Base-by-base conservation (phyloP, 768 basidiomycete genomes). In the Astraeus odoratus region DNA sequence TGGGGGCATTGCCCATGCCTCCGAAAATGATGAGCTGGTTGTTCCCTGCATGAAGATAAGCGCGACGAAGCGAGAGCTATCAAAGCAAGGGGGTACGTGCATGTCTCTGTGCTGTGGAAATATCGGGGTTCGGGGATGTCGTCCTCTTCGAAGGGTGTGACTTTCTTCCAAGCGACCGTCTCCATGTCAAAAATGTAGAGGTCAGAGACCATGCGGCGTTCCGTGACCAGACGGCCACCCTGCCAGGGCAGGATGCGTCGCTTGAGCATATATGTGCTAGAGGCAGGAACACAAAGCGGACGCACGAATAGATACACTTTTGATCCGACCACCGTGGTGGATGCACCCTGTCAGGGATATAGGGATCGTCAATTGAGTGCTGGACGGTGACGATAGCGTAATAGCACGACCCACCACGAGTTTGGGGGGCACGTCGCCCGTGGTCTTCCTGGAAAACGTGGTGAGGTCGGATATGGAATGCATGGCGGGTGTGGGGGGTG, bases 11-110 rank as follows among this genome's bases (percentile, higher is more conserved):
- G 58, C 87, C 83, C 93, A 97, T 96, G 9, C 95, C 94, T 16
- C 95, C 95, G 58, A 97, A 97, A 40, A 97, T 73, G 51, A 98
- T 81, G 43, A 99, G 72, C 55, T 90, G 82, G 62, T 87, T 83
- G 59, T 87, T 83, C 92, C 92, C 87, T 51, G 48, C 46, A 43
- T 51, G 23, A 29, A 50, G 16, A 56, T 52, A 47, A 52, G 48
- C 22, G 54, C 12, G 30, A 48, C 22, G 29, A 44, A 42, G 8
- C 41, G 23, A 42, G 27, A 9, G 44, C 25, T 25, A 34, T 16
- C 19, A 18, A 23, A 15, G 8, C 7, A 8, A 27, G 10, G 27
- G 10, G 42, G 27, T 13, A 49, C 78, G 56, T 61, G 83, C 87
- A 95, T 46, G 81, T 67, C 66, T 96, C 92, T 10, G 89, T 78